phyloP scores from a whole-genome alignment of 2,329 filamentous ascomycete species.

The Sarocladiaceae sp. region DNA sequence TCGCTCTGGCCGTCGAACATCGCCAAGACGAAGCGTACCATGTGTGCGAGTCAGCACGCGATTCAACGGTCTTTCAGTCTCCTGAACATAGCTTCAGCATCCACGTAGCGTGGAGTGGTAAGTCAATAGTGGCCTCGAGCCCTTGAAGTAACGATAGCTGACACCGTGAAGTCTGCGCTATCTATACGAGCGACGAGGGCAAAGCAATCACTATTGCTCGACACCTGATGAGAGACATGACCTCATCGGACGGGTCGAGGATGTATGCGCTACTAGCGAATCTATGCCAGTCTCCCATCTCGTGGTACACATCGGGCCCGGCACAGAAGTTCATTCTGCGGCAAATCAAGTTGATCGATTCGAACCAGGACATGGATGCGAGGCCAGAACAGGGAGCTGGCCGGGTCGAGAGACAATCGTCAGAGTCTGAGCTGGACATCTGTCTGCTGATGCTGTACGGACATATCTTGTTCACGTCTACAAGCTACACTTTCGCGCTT shows the following conservation, averaged over 20 bases:
- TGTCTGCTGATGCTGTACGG: slow-evolving; percentile 83
- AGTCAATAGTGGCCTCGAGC: slow-evolving; percentile 22
- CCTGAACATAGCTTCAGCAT: slow-evolving; percentile 64
- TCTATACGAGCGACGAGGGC: slow-evolving; percentile 74
- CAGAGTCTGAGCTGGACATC: slow-evolving; percentile 55
- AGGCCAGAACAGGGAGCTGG: slow-evolving; percentile 29
- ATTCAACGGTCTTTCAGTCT: slow-evolving; percentile 77
- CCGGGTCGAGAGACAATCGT: background rate
- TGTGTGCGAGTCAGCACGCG: slow-evolving; percentile 68
- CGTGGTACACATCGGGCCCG: slow-evolving; percentile 73
- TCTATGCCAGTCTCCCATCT: slow-evolving; percentile 64
- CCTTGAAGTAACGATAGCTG: background rate
- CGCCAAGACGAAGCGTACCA: slow-evolving; percentile 70
- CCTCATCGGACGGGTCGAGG: slow-evolving; percentile 77
- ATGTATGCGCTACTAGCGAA: slow-evolving; percentile 75
- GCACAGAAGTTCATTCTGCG: slow-evolving; percentile 88
- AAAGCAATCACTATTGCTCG: slow-evolving; percentile 66
- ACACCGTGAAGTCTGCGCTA: slow-evolving; percentile 62
- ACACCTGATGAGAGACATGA: slow-evolving; percentile 77
- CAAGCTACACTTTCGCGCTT: slow-evolving; percentile 75
- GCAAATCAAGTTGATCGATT: slow-evolving; percentile 86
- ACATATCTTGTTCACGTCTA: slow-evolving; percentile 79
- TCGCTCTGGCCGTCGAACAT: slow-evolving; percentile 63
- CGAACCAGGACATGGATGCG: slow-evolving; percentile 31
- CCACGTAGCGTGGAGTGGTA: slow-evolving; percentile 69